phyloP scores from a whole-genome alignment of 306 rosid species.

The Prunus campanulata region DNA sequence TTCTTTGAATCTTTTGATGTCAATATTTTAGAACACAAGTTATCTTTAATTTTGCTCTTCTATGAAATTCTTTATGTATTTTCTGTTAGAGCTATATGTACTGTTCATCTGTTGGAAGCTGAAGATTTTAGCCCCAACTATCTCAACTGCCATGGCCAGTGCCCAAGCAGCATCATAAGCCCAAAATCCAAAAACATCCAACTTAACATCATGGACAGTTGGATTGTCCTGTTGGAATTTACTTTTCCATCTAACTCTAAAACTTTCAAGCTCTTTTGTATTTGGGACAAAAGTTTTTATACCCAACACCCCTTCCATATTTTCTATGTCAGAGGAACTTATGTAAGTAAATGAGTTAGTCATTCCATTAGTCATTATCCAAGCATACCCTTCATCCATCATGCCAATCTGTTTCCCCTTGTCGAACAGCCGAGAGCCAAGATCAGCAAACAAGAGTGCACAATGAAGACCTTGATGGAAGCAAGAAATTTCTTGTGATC shows the following conservation, averaged over 20 bases:
- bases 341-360: conserved; percentile 18
- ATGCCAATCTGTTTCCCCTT: conserved; percentile 45
- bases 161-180: conserved; percentile 53
- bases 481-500: too few species aligned
- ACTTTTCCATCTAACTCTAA: conserved; percentile 38
- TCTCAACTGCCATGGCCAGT: conserved; percentile 47
- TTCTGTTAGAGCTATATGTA: neutral
- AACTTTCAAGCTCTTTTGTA: conserved; percentile 24
- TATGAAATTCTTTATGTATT: too few species aligned
- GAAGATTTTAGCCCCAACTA: conserved; percentile 4
- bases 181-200: conserved; percentile 26
- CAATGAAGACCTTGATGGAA: conserved; percentile 9
- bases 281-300: conserved; percentile 41
- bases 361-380: conserved; percentile 51
- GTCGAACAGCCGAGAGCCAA: conserved; percentile 36
- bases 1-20: too few species aligned
- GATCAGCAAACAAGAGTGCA: conserved; percentile 32
- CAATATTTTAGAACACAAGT: too few species aligned
- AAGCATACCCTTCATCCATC: conserved; percentile 45
- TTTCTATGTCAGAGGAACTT: conserved; percentile 23
- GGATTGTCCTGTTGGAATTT: conserved; percentile 36
- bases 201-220: neutral
- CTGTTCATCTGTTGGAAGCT: neutral
- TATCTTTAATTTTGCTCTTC: too few species aligned
- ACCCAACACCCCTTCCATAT: conserved; percentile 57